These are phyloP conservation scores for Exophiala alcalophila DNA, from an alignment of 2,329 filamentous ascomycete species.

Conservation along the genomic window DNA sequence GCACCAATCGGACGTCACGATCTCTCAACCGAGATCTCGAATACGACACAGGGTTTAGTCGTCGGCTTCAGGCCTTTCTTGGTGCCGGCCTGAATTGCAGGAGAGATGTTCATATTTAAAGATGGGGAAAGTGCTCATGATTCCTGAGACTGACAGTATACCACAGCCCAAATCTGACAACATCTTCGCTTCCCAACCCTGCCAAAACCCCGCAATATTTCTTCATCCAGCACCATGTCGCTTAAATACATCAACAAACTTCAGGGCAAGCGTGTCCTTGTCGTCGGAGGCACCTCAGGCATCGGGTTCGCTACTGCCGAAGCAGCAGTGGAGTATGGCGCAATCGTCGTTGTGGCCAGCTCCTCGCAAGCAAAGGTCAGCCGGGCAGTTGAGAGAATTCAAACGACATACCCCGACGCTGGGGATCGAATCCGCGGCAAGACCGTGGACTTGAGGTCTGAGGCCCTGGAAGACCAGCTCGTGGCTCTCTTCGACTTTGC, in stretches of 20 bases:
- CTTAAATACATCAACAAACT: conserved; percentile 44
- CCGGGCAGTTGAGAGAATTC: conserved; percentile 41
- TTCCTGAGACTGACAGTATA: too few species aligned
- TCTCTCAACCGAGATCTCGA: too few species aligned
- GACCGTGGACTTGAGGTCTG: conserved; percentile 44
- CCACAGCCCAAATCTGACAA: too few species aligned
- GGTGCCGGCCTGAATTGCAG: too few species aligned
- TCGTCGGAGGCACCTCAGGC: conserved; percentile 53
- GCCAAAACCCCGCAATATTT: too few species aligned
- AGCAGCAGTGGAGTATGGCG: conserved; percentile 50
- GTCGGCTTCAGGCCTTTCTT: too few species aligned
- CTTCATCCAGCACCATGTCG: conserved; percentile 4
- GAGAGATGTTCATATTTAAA: too few species aligned
- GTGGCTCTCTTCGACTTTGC: conserved; percentile 42
- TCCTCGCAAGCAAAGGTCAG: conserved; percentile 40
- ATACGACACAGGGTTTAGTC: too few species aligned
- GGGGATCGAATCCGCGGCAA: conserved; percentile 38
- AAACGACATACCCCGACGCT: conserved; percentile 41
- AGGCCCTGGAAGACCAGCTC: conserved; percentile 46
- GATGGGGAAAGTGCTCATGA: too few species aligned
- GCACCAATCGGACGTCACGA: too few species aligned
- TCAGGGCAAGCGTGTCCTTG: conserved; percentile 44
- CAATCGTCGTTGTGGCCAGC: conserved; percentile 48
- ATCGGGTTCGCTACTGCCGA: conserved; percentile 54
- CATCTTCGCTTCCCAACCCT: too few species aligned